Base-by-base conservation (phyloP, 176 grass and related monocot species). In the Ensete glaucum region DNA sequence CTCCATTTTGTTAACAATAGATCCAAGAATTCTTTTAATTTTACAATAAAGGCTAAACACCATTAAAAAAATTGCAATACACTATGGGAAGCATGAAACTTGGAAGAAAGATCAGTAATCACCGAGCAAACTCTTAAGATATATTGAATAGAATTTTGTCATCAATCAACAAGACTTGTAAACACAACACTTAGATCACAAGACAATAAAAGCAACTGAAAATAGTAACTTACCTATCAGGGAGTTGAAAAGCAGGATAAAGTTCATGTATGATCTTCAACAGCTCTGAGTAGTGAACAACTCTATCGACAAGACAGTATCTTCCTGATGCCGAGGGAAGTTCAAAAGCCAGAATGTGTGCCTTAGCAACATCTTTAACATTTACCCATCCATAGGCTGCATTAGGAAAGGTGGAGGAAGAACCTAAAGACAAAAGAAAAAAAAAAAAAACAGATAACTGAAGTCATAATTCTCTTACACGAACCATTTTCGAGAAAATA, bases 381-480 rank as follows among this genome's bases (percentile, higher is more conserved):
- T 70, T 70, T 51, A 70, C 67, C 34, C 34, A 70, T 8, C 67
- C 67, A 2, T 21, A 1, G 7, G 15, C 1, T n/a, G 1, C 1
- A 51, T 70, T 70, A n/a, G 34, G 34, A 70, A 10, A 70, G 19
- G 67, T 70, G 3, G 67, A 9, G n/a, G 54, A 27, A 2, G 43
- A 50, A 70, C 67, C 67, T 70, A 51, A 70, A 69, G 4, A n/a
- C 67, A n/a, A n/a, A n/a, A n/a, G n/a, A n/a, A 69, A n/a, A 50
- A 50, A 9, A 25, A 22, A 34, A 48, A 49, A 14, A 14, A 2
- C 2, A 27, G 27, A 69, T 9, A 49, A 16, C 3, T 10, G 26
- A 9, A 24, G 2, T 65, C 13, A 10, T 25, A 25, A 12, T 65
- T 25, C 2, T 25, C 17, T 12, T 11, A 25, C 10, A 12, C 14